Conservation (phyloP, 2,329 filamentous ascomycete genomes). For the Madurella mycetomatis region DNA sequence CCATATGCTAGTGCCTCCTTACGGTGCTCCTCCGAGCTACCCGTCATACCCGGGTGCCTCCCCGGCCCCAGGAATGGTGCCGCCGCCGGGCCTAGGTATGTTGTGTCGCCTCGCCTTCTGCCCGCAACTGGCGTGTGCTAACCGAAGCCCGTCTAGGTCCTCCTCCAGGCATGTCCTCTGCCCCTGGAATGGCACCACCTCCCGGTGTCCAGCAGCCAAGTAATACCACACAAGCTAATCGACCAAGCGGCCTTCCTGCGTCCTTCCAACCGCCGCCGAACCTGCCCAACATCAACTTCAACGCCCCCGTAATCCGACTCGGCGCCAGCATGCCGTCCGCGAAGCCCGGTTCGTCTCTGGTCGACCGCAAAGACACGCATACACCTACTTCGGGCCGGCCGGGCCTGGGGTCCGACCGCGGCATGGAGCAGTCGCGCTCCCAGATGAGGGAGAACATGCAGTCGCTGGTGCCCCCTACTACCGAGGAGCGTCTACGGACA, state of each 20-base stretch:
- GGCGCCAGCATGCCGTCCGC: slow-evolving; percentile 61
- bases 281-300: slow-evolving; percentile 98
- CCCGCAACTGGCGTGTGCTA: slow-evolving; percentile 12
- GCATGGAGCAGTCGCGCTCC: slow-evolving; percentile 62
- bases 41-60: slow-evolving; percentile 61
- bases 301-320: slow-evolving; percentile 89
- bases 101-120: slow-evolving; percentile 7
- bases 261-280: slow-evolving; percentile 87
- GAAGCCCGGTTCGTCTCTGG: slow-evolving; percentile 49
- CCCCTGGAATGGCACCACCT: slow-evolving; percentile 74
- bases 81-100: slow-evolving; percentile 79
- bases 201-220: slow-evolving; percentile 74
- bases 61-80: slow-evolving; percentile 63
- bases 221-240: slow-evolving; percentile 64
- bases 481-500: slow-evolving; percentile 86
- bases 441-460: slow-evolving; percentile 65
- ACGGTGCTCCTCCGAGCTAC: slow-evolving; percentile 72
- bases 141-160: slow-evolving; percentile 46
- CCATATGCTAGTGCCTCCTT: slow-evolving; percentile 47
- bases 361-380: slow-evolving; percentile 45
- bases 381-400: slow-evolving; percentile 39
- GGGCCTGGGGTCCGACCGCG: slow-evolving; percentile 59
- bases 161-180: slow-evolving; percentile 74
- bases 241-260: slow-evolving; percentile 72
- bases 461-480: slow-evolving; percentile 73